A percentile compares a stretch with the other conserved stretches of the same genome.
phyloP scores from a whole-genome alignment of 2,329 filamentous ascomycete genomes.

The Aspergillus brasiliensis region DNA sequence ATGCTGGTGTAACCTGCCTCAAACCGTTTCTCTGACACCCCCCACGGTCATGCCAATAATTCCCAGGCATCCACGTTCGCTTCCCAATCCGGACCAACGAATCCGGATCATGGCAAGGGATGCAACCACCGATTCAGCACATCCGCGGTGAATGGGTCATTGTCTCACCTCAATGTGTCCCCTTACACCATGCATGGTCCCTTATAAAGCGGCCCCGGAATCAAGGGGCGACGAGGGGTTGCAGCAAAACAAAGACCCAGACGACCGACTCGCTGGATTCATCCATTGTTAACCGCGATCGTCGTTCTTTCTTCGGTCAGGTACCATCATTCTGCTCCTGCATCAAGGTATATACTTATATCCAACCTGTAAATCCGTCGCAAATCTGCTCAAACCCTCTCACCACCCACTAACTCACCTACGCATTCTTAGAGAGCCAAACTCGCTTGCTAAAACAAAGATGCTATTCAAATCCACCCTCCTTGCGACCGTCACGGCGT shows the following conservation, averaged over 20 bases:
- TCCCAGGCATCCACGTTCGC: background rate
- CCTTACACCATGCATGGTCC: background rate
- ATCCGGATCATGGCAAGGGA: background rate
- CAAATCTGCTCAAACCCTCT: background rate
- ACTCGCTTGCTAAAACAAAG: background rate
- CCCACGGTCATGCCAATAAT: background rate
- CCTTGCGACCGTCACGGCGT: background rate
- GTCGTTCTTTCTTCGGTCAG: background rate
- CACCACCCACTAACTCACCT: background rate
- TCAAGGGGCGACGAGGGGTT: background rate
- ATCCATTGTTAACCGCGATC: background rate
- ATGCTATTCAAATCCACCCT: slow-evolving; percentile 14
- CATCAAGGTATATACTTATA: background rate
- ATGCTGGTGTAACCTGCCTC: background rate
- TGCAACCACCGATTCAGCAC: background rate
- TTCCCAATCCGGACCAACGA: background rate
- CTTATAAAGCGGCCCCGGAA: background rate
- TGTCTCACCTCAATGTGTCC: background rate
- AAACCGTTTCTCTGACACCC: background rate
- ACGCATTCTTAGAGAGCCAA: background rate
- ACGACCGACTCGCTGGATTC: background rate
- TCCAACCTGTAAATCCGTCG: background rate
- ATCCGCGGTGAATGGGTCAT: background rate
- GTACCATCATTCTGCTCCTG: background rate
- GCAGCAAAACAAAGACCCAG: too few species aligned